Conservation (phyloP, 352 stramenopile species). For the Elongisporangium senticosum region DNA sequence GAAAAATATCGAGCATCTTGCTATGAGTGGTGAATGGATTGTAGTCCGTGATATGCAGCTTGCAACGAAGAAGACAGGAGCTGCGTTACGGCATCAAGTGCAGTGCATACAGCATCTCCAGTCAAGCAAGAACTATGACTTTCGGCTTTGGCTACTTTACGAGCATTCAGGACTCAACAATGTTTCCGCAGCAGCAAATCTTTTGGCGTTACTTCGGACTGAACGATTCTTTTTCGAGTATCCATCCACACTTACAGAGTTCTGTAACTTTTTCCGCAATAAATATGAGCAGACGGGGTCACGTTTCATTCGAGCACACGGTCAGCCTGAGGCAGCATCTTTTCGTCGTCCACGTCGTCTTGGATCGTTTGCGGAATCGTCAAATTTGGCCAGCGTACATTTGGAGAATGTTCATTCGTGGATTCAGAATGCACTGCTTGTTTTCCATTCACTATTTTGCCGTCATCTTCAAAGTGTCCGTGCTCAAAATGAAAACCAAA, state of each 20-base stretch:
- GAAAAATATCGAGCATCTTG: constrained; percentile 20
- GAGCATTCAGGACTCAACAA: constrained; percentile 5
- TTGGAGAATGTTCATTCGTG: constrained; percentile 14
- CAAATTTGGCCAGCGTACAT: background rate
- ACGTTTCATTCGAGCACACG: background rate
- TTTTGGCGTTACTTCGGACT: constrained; percentile 10
- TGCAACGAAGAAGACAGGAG: constrained; percentile 6
- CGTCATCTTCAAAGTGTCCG: constrained; percentile 13
- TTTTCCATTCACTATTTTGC: constrained; percentile 47
- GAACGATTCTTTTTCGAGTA: constrained; percentile 24
- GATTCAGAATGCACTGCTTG: constrained; percentile 27
- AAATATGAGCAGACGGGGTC: background rate
- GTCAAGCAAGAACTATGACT: constrained; percentile 18
- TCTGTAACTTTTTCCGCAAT: constrained; percentile 4
- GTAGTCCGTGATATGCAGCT: constrained; percentile 18
- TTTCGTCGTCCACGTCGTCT: background rate
- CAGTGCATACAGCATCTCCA: constrained; percentile 18
- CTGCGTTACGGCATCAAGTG: constrained; percentile 27
- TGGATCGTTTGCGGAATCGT: background rate
- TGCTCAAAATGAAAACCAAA: background rate
- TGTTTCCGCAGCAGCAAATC: background rate
- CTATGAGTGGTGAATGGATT: constrained; percentile 20
- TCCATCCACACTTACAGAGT: constrained; percentile 25
- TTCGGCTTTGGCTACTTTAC: constrained; percentile 27
- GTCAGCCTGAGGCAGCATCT: background rate